Percentiles rank a stretch among this genome's conserved stretches.
Conservation (phyloP, 768 basidiomycete species). For the Mycena capillaripes region DNA sequence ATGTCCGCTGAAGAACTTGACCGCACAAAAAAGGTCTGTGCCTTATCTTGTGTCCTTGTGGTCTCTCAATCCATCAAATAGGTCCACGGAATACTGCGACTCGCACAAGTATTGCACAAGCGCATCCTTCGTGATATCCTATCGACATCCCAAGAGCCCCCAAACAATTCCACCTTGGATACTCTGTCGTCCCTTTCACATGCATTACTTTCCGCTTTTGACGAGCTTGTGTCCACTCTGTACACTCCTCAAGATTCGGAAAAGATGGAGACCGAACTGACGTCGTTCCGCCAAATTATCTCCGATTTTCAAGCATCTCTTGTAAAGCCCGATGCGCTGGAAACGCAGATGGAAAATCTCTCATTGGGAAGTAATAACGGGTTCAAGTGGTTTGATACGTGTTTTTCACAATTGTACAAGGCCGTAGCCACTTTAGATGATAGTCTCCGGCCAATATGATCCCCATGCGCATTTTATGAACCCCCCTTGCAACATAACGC, state of each 20-base stretch:
- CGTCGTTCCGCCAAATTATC: conserved; percentile 53
- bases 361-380: conserved; percentile 51
- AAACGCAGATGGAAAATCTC: conserved; percentile 47
- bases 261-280: conserved; percentile 56
- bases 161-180: conserved; percentile 58
- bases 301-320: conserved; percentile 51
- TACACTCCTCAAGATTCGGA: conserved; percentile 72
- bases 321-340: conserved; percentile 39
- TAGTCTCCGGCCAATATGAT: conserved; percentile 41
- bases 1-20: conserved; percentile 66
- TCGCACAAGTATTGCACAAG: conserved; percentile 74
- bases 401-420: conserved; percentile 73
- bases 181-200: conserved; percentile 64
- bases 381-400: conserved; percentile 74
- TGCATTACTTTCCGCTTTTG: conserved; percentile 65
- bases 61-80: conserved; percentile 43
- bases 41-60: background rate
- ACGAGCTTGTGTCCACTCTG: conserved; percentile 77
- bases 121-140: conserved; percentile 69
- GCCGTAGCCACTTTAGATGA: conserved; percentile 47
- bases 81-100: conserved; percentile 72
- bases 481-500: conserved; percentile 31
- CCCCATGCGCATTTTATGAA: conserved; percentile 19
- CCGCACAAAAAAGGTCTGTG: conserved; percentile 69
- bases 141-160: conserved; percentile 43